A percentile compares a stretch with the other conserved stretches of the same genome.
phyloP scores from a whole-genome alignment of 305 asterid species.

The Plantago rigida region DNA sequence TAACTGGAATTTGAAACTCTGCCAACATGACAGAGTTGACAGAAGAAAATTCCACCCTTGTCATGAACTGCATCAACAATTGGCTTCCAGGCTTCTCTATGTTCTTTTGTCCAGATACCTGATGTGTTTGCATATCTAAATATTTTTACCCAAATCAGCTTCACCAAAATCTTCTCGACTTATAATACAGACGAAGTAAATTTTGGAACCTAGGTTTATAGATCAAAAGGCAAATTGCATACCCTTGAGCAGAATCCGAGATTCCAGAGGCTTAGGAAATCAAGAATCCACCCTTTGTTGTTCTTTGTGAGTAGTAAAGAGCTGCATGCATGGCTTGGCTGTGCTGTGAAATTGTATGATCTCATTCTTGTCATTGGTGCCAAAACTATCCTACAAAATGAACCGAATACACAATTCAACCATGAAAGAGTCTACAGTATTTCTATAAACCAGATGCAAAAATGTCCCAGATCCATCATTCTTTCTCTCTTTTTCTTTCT shows the following conservation, averaged over 20 bases:
- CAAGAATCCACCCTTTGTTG: constrained; percentile 26
- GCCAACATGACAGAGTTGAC: constrained; percentile 30
- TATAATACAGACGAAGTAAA: not conserved
- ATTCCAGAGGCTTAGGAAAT: constrained; percentile 25
- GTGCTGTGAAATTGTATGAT: constrained; percentile 24
- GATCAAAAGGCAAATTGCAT: not conserved
- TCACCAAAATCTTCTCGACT: not conserved
- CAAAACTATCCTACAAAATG: constrained; percentile 22
- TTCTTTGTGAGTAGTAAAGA: constrained; percentile 25
- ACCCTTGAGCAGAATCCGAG: constrained; percentile 27
- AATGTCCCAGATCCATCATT: no score
- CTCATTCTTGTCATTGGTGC: constrained; percentile 30
- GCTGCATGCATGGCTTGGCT: constrained; percentile 23
- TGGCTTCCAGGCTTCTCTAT: constrained; percentile 29
- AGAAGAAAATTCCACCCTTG: constrained; percentile 25
- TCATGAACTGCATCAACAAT: constrained; percentile 28
- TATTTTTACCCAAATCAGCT: not conserved
- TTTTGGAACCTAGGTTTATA: not conserved
- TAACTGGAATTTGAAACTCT: constrained; percentile 27
- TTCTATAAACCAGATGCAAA: not conserved
- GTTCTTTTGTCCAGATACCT: constrained; percentile 29
- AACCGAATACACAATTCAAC: not conserved
- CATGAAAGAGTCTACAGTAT: not conserved
- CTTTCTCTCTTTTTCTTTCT: no score
- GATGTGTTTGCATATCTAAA: constrained; percentile 22